A percentile compares a stretch with the other conserved stretches of the same genome.
Evolutionary conservation across 2,329 filamentous ascomycete species (phyloP).

Genomic region (Venturia pyrina): DNA sequence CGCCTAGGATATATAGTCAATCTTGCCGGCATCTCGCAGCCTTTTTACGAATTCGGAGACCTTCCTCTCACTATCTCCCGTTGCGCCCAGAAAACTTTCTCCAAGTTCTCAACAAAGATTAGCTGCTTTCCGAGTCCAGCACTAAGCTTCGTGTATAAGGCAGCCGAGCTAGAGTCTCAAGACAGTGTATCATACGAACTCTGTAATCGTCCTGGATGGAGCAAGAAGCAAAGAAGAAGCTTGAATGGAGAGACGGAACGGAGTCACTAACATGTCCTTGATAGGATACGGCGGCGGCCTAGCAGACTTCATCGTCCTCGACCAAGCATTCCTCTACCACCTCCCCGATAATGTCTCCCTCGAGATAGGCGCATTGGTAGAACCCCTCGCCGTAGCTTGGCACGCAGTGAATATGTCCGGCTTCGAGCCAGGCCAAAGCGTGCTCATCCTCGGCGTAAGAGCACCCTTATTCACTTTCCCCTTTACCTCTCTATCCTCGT

Average conservation of each 20-base stretch:
- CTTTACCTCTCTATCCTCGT: too few species aligned
- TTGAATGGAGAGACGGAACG: not conserved
- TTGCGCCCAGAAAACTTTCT: too few species aligned
- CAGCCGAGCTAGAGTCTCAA: too few species aligned
- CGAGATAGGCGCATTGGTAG: conserved; percentile 41
- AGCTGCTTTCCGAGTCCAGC: too few species aligned
- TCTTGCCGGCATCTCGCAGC: too few species aligned
- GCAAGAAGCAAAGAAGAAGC: not conserved
- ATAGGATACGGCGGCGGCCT: conserved; percentile 42
- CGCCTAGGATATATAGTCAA: too few species aligned
- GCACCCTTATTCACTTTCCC: too few species aligned
- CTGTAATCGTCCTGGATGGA: conserved; percentile 3
- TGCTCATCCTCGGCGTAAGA: conserved; percentile 35
- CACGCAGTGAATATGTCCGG: conserved; percentile 43
- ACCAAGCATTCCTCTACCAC: conserved; percentile 34
- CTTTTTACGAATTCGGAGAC: too few species aligned
- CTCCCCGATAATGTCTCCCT: conserved; percentile 42
- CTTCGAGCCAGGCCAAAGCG: conserved; percentile 36
- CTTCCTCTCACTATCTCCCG: too few species aligned
- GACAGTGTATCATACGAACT: too few species aligned
- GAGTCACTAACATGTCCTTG: not conserved
- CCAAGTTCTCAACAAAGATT: too few species aligned
- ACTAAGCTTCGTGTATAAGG: too few species aligned
- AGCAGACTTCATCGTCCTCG: conserved; percentile 42
- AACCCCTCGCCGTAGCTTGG: conserved; percentile 46